Evolutionary conservation across 1,284 basidiomycete species (phyloP), one percentile per base, ranked within the genome.

Genomic region (Ceratobasidium sp.): DNA sequence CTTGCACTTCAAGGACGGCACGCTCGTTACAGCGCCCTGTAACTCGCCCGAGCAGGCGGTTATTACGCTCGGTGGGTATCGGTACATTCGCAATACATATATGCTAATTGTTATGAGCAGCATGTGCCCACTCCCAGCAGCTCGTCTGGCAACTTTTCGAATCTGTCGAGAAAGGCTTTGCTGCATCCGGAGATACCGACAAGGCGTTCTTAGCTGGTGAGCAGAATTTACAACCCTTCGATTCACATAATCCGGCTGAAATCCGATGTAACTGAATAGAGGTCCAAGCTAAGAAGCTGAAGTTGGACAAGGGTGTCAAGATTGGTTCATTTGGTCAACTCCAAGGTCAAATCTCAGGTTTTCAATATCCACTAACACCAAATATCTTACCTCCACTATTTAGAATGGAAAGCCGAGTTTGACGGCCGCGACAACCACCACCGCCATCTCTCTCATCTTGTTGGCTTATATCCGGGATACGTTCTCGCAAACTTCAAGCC

Each of bases 401-500:
- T 73, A 90, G 90, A 92, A 80, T 92, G 90, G 90, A 92, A 92
- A 78, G 80, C 90, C 23, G 90, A 91, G 74, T 84, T 87, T 78
- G 90, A 91, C 78, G 81, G 79, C 0, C 84, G 83, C 0, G 83
- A 80, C 1, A 89, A 92, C 78, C 87, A 84, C 11, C 90, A 92
- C 77, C 87, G 90, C 25, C 90, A 92, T 77, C 82, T 92, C 14
- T 91, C 88, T 21, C 90, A 91, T 75, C 82, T 92, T 59, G 84
- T 91, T 74, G 90, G 90, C 6, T 82, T 92, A 38, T 91, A 90
- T 77, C 89, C 90, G 1, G 89, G 90, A 36, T 92, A 91, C 76
- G 87, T 89, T 0, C 79, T 92, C 46, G 73, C 86, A 42, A 81
- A 80, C 38, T 87, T 86, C 76, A 86, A 73, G 28, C 36, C 63